Percentiles rank a stretch among this genome's conserved stretches.
phyloP scores from a whole-genome alignment of 352 stramenopile species.

The Globisporangium lucens region DNA sequence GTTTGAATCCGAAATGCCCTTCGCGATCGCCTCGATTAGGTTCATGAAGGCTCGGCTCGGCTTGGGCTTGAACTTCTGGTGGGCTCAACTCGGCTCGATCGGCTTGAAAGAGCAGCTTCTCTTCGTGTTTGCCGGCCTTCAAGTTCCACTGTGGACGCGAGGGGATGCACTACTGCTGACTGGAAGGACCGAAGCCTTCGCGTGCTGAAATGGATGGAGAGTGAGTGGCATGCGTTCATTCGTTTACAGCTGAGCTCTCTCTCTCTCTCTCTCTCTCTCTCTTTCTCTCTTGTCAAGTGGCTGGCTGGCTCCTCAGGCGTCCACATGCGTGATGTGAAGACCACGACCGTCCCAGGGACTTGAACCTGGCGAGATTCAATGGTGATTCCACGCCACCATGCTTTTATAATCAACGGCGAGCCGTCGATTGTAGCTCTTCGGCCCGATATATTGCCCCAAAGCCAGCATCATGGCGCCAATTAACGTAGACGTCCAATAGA shows the following conservation, averaged over 20 bases:
- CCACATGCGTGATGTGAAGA: not conserved
- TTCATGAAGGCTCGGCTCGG: no score
- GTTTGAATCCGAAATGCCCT: no score
- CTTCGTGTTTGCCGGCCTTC: not conserved
- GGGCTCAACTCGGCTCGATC: not conserved
- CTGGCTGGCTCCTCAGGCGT: not conserved
- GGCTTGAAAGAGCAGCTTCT: not conserved
- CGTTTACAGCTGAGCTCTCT: not conserved
- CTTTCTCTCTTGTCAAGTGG: not conserved
- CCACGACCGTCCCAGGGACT: not conserved
- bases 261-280: not conserved
- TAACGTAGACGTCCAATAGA: not conserved
- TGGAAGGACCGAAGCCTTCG: not conserved
- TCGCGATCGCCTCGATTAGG: no score
- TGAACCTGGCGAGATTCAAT: not conserved
- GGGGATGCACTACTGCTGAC: not conserved
- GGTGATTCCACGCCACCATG: not conserved
- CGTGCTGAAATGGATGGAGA: conserved; percentile 6
- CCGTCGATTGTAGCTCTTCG: not conserved
- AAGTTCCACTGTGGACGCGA: not conserved
- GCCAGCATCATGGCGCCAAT: not conserved
- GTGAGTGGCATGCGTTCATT: not conserved
- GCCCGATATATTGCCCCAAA: not conserved
- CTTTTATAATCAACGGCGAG: no score
- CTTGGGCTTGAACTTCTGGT: no score